Conservation (phyloP, 2,329 filamentous ascomycete genomes). For the Ceratocystiopsis minuta region DNA sequence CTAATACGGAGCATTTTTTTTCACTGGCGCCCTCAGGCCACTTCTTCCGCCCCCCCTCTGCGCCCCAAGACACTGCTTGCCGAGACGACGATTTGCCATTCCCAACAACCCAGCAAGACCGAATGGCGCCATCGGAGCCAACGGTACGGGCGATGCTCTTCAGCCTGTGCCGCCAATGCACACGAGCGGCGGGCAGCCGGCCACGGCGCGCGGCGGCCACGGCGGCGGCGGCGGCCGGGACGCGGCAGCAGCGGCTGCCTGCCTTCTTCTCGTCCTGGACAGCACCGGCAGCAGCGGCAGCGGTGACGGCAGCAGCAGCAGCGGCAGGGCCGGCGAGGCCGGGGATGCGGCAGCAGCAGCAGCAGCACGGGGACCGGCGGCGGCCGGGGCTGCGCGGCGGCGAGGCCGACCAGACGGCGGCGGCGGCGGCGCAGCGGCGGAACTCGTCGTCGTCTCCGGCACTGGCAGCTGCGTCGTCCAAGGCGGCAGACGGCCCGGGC, state of each 20-base stretch:
- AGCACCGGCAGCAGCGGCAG: background rate
- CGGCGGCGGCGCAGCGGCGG: conserved; percentile 1
- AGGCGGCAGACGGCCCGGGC: background rate
- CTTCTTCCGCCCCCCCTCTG: background rate
- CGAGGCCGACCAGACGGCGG: too few relatives aligned
- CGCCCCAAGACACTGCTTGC: too few relatives aligned
- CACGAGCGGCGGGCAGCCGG: conserved; percentile 2
- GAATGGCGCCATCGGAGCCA: conserved; percentile 9
- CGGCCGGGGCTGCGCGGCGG: background rate
- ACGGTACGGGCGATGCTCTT: conserved; percentile 11
- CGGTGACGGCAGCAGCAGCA: background rate
- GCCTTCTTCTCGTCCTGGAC: background rate
- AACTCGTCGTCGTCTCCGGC: background rate
- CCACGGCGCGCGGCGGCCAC: conserved; percentile 2
- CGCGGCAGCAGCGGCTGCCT: too few relatives aligned
- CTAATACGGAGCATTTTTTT: too few relatives aligned
- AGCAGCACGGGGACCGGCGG: background rate
- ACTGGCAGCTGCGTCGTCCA: conserved; percentile 9
- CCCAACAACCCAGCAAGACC: too few relatives aligned
- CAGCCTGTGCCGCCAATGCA: conserved; percentile 12
- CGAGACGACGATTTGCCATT: too few relatives aligned
- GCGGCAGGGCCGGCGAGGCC: background rate
- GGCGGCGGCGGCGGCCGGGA: too few relatives aligned
- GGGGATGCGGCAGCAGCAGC: background rate
- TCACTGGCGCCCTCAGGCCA: background rate